These are phyloP conservation scores for Cytospora piceicola DNA, from an alignment of 2,329 filamentous ascomycete genomes.

Conservation along the genomic window DNA sequence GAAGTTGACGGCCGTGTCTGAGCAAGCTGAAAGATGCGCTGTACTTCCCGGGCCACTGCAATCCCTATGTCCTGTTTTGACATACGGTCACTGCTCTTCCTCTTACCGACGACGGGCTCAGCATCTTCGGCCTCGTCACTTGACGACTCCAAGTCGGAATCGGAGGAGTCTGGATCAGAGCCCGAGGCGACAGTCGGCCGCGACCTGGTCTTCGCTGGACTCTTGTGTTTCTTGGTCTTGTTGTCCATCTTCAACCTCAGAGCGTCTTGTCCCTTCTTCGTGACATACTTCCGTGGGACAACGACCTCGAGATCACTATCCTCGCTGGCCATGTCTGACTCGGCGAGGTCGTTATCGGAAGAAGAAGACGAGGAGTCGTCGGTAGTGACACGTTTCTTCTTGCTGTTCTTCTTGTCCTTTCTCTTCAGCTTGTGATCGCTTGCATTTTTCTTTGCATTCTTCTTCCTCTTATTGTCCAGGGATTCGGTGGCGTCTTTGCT, in stretches of 20 bases:
- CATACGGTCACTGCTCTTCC: neutral
- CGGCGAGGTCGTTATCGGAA: neutral
- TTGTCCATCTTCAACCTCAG: neutral
- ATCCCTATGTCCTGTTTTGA: neutral
- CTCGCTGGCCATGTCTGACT: neutral
- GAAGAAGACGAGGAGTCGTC: slow-evolving; percentile 15
- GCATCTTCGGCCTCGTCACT: neutral
- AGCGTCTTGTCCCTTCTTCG: slow-evolving; percentile 1
- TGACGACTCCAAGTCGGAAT: neutral
- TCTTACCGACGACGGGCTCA: neutral
- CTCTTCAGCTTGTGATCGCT: neutral
- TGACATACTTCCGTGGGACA: slow-evolving; percentile 2
- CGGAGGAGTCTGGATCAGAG: slow-evolving; percentile 16
- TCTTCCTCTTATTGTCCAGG: neutral
- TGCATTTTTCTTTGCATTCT: neutral
- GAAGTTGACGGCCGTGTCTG: slow-evolving; percentile 3
- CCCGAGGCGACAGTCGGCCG: neutral
- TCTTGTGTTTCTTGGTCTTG: slow-evolving; percentile 2
- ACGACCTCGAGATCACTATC: neutral
- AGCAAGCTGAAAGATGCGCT: slow-evolving; percentile 17
- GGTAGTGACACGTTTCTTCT: neutral
- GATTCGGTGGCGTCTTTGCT: slow-evolving; percentile 4
- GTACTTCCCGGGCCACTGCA: slow-evolving; percentile 13
- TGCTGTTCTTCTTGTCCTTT: slow-evolving; percentile 6
- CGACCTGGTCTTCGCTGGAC: neutral